Percentiles rank a stretch among this genome's conserved stretches.
Evolutionary conservation across 1,139 yeast species (phyloP).

Genomic region (Sugiyamaella paludigena): DNA sequence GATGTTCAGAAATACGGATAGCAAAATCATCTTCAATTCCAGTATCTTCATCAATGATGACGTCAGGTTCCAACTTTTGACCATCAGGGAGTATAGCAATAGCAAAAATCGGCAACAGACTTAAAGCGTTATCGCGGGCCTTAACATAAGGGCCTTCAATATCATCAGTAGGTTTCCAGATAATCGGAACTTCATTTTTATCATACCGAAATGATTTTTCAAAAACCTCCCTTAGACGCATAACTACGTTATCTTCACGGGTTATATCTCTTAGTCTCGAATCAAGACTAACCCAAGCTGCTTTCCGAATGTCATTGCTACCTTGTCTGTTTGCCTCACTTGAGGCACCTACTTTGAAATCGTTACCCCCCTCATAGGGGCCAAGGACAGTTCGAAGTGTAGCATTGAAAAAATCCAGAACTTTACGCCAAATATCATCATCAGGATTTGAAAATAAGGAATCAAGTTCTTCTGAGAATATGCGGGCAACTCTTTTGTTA

Average conservation of each 20-base stretch:
- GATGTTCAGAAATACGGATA: conserved; percentile 54
- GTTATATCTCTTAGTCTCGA: conserved; percentile 54
- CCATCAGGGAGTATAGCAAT: conserved; percentile 55
- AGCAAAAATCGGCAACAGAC: conserved; percentile 58
- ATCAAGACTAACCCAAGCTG: conserved; percentile 66
- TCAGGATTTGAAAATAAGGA: conserved; percentile 43
- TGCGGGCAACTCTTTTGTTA: conserved; percentile 28
- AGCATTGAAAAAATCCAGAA: conserved; percentile 48
- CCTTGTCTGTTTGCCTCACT: conserved; percentile 45
- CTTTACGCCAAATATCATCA: conserved; percentile 60
- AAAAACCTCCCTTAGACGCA: conserved; percentile 50
- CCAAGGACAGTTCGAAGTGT: conserved; percentile 39
- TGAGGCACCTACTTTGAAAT: conserved; percentile 64
- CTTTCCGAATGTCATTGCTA: conserved; percentile 46
- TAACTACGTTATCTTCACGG: conserved; percentile 36
- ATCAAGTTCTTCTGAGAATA: conserved; percentile 34
- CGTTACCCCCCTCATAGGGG: conserved; percentile 41
- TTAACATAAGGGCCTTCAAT: conserved; percentile 62
- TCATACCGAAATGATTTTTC: conserved; percentile 84
- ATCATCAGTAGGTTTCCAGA: conserved; percentile 75
- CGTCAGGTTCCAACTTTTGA: conserved; percentile 56
- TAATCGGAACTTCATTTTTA: conserved; percentile 72
- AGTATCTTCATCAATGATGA: conserved; percentile 40
- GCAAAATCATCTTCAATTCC: conserved; percentile 46
- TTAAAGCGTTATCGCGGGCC: conserved; percentile 58